Base-by-base conservation (phyloP, 176 grass and related monocot genomes). In the Puya raimondii region DNA sequence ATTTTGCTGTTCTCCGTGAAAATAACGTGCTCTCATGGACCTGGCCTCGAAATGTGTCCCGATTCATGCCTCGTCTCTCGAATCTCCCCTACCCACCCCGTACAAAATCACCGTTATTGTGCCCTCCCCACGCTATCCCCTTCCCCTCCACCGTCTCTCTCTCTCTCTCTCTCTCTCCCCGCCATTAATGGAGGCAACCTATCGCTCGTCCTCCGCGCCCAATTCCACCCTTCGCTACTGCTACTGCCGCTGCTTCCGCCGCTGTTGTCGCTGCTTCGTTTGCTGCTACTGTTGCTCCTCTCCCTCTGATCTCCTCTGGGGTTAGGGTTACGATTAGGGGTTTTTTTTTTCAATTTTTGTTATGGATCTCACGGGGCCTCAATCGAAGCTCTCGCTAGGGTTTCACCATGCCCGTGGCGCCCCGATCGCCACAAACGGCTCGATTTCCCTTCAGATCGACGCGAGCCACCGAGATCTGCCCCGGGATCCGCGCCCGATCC, bases 201-300 rank as follows among this genome's bases (percentile, higher is more conserved):
- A 47, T 29, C 54, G 16, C 66, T 33, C 75, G 2, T 64, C 50
- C 68, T 61, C 56, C 3, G 1, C n/a, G 7, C 14, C 47, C 65
- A 65, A 18, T n/a, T 66, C 54, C 33, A 47, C 48, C 54, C 22
- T 72, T 58, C 77, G 77, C 3, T 66, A 71, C 68, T 79, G 61
- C 58, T 57, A 79, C 57, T 79, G 68, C 68, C 16, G 71, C 49
- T 79, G 57, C 11, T 79, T 10, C 4, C 54, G 56, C 56, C 54
- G 68, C 68, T 72, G 12, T 22, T 72, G 77, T 64, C 56, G 68
- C 29, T 79, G 76, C 76, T 72, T 51, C 68, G 71, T 53, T 72
- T 79, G 77, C 22, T 71, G 76, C 47, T 79, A 42, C 56, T 79
- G 53, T 20, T 71, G 21, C 13, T 51, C 66, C 23, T 47, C 27